These are phyloP conservation scores for Intubia oerlemansii DNA, from an alignment of 2,329 filamentous ascomycete species.

Conservation along the genomic window DNA sequence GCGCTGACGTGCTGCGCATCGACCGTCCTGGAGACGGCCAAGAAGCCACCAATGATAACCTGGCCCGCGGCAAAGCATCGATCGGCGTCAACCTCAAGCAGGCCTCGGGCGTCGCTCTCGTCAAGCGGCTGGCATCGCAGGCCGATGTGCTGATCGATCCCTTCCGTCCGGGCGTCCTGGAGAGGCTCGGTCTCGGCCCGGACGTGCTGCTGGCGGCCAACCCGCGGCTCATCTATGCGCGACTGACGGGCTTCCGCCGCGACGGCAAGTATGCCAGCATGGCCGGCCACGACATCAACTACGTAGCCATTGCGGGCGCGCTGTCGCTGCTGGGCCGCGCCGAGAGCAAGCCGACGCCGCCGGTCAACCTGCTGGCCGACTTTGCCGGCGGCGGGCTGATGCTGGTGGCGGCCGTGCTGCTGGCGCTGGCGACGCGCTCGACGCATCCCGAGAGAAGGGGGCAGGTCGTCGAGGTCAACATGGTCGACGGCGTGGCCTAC, in stretches of 20 bases:
- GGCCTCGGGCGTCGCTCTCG: slow-evolving; percentile 35
- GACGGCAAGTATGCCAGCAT: slow-evolving; percentile 71
- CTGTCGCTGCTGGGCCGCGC: slow-evolving; percentile 53
- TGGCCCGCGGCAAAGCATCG: slow-evolving; percentile 64
- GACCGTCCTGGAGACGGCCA: slow-evolving; percentile 36
- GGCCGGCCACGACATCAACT: slow-evolving; percentile 95
- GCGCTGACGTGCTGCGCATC: slow-evolving; percentile 70
- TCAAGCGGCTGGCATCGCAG: slow-evolving; percentile 39
- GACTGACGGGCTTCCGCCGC: slow-evolving; percentile 77
- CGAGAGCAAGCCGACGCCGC: slow-evolving; percentile 51
- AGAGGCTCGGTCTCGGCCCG: slow-evolving; percentile 62
- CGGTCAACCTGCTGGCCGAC: slow-evolving; percentile 69
- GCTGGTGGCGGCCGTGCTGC: slow-evolving; percentile 61
- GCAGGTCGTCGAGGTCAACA: slow-evolving; percentile 87
- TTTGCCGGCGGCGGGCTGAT: slow-evolving; percentile 78
- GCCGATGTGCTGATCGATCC: slow-evolving; percentile 81
- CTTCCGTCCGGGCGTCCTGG: slow-evolving; percentile 76
- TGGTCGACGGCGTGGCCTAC: slow-evolving; percentile 79
- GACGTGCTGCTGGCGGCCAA: slow-evolving; percentile 44
- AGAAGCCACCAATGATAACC: slow-evolving; percentile 38
- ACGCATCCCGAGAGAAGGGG: slow-evolving; percentile 46
- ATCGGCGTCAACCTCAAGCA: slow-evolving; percentile 64
- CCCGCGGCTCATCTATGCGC: slow-evolving; percentile 55
- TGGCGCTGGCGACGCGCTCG: slow-evolving; percentile 51
- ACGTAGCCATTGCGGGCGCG: slow-evolving; percentile 71